Percentiles rank a stretch among this genome's conserved stretches.
Evolutionary conservation across 306 rosid genomes (phyloP).

Genomic region (Pyrus pyrifolia): DNA sequence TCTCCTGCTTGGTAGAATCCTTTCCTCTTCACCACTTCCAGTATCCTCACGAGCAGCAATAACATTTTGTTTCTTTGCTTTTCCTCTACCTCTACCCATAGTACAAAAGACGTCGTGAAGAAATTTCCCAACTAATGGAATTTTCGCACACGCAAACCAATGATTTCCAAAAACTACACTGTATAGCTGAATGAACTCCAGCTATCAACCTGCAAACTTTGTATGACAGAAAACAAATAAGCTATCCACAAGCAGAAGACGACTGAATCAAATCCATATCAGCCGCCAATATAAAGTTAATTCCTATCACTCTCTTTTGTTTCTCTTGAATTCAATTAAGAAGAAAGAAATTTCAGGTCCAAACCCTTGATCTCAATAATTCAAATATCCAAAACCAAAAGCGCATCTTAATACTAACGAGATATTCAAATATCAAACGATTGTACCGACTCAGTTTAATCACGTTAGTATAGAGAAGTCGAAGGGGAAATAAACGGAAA

Average conservation of each 20-base stretch:
- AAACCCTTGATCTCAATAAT: background rate
- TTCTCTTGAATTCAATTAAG: background rate
- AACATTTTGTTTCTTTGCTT: conserved; percentile 55
- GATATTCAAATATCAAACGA: background rate
- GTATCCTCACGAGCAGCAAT: conserved; percentile 36
- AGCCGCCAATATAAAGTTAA: background rate
- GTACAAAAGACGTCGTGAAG: conserved; percentile 9
- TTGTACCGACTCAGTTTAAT: background rate
- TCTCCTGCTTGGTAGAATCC: conserved; percentile 40
- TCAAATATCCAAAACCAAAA: background rate
- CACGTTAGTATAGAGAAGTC: conserved; percentile 7
- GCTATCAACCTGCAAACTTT: conserved; percentile 1
- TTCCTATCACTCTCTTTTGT: background rate
- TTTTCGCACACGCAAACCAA: conserved; percentile 26
- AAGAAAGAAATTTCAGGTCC: background rate
- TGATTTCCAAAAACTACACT: conserved; percentile 13
- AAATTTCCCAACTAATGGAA: conserved; percentile 16
- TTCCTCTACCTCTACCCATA: conserved; percentile 74
- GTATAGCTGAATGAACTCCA: conserved; percentile 9
- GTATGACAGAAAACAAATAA: background rate
- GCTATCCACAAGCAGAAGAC: background rate
- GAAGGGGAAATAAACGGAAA: background rate
- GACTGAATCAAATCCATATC: background rate
- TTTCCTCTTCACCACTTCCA: conserved; percentile 53
- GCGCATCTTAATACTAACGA: background rate